Evolutionary conservation across 2,329 filamentous ascomycete genomes (phyloP), one percentile per base, ranked within the genome.

Genomic region (Exophiala oligosperma): DNA sequence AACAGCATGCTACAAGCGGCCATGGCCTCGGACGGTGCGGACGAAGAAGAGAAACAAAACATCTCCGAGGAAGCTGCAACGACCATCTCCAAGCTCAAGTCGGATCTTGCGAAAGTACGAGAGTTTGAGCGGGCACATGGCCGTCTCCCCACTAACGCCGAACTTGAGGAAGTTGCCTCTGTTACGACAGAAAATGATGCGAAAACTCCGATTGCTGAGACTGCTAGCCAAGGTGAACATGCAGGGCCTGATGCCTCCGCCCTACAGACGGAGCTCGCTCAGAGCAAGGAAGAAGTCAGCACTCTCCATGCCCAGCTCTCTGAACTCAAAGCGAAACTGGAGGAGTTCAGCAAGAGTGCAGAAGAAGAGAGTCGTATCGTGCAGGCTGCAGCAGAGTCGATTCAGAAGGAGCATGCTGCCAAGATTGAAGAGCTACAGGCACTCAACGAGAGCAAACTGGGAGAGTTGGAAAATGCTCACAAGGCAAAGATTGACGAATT

Each of bases 351-450:
- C 35, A 71, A 74, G 24, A 73, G 70, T 35, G 68, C 76, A 23
- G 71, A 76, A 49, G 66, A 66, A 21, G 75, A 77, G 57, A 70
- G 73, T 21, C 38, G 41, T 9, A 78, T 75, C 54, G 71, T 74
- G 26, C 64, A 74, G 52, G 71, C 72, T 43, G 64, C 72, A 26
- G 65, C 63, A 38, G 69, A 72, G 12, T 71, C 72, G 21, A 69
- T 72, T 47, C 70, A 49, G 43, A 44, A 50, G 1, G 61, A 64
- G 17, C 54, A 64, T 47, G 55, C 48, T 8, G 48, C 53, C 26
- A 56, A 64, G 43, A 60, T 64, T 28, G 54, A 60, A 9, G 57
- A 64, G 28, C 52, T 64, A 5, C 38, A 29, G 11, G 49, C 51
- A 57, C 62, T 52, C 4, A 64, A 67, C 46, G 38, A 62, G 21